These are phyloP conservation scores for Gossypium sturtianum DNA, from an alignment of 345 rosid genomes.

Conservation along the genomic window DNA sequence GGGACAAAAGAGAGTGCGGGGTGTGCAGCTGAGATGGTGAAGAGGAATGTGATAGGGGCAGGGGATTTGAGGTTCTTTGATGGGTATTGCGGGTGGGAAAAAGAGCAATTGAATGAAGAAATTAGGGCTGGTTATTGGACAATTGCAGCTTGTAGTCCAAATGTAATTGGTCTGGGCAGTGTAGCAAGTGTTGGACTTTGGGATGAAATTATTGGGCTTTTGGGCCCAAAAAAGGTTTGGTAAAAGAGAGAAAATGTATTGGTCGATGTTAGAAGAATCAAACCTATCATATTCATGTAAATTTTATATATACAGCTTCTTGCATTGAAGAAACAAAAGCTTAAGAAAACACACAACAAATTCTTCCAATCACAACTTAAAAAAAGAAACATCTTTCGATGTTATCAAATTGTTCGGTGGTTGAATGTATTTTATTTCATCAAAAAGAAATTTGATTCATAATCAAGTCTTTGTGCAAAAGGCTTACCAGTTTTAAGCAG, in stretches of 20 bases:
- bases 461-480: background rate
- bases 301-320: too few relatives aligned
- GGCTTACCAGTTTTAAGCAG: slow-evolving; percentile 17
- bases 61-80: slow-evolving; percentile 82
- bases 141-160: slow-evolving; percentile 75
- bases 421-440: background rate
- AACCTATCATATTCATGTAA: too few relatives aligned
- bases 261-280: too few relatives aligned
- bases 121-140: slow-evolving; percentile 79
- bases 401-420: background rate
- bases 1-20: slow-evolving; percentile 79
- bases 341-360: background rate
- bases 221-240: slow-evolving; percentile 58
- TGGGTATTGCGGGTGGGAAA: slow-evolving; percentile 84
- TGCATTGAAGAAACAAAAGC: background rate
- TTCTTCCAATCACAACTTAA: background rate
- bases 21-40: slow-evolving; percentile 77
- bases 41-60: slow-evolving; percentile 55
- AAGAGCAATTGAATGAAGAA: slow-evolving; percentile 72
- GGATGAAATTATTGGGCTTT: slow-evolving; percentile 67
- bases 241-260: slow-evolving; percentile 6
- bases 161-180: slow-evolving; percentile 49
- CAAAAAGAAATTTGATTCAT: slow-evolving; percentile 1
- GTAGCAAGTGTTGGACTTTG: slow-evolving; percentile 50
- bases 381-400: background rate